Evolutionary conservation across 345 rosid species (phyloP).

Genomic region (Lenwebbia sp.): DNA sequence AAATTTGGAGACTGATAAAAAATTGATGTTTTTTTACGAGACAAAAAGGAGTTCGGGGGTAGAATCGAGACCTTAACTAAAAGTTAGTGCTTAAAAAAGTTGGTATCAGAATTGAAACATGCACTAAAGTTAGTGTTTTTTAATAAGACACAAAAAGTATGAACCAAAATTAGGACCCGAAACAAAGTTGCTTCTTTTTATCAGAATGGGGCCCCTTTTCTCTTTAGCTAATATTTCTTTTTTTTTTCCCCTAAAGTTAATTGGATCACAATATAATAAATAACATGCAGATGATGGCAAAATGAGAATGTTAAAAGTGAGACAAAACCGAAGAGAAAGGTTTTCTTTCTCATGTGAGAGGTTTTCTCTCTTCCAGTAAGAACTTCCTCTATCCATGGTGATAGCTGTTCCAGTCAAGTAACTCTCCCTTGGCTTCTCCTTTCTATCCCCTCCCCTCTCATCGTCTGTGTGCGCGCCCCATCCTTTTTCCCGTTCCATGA

Average conservation of each 20-base stretch:
- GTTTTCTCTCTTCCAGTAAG: no score
- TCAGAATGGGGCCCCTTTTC: not conserved
- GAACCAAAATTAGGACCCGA: not conserved
- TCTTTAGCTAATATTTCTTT: not conserved
- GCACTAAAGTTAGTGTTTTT: not conserved
- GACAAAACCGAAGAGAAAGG: no score
- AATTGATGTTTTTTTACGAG: rapidly evolving
- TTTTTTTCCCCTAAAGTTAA: not conserved
- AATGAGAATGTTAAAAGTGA: no score
- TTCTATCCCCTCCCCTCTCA: no score
- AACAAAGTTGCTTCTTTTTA: not conserved
- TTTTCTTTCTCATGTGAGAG: no score
- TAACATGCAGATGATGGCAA: no score
- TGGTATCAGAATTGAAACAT: not conserved
- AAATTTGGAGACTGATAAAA: not conserved
- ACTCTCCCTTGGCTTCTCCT: no score
- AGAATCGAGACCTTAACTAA: not conserved
- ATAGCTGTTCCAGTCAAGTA: no score
- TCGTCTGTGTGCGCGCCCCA: no score
- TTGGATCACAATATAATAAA: no score
- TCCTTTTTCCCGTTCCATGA: no score
- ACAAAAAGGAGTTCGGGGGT: not conserved
- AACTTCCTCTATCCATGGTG: no score
- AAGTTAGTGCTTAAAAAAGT: not conserved
- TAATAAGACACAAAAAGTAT: not conserved